Evolutionary conservation across 257 asterid species (phyloP), one percentile per base, ranked within the genome.

Genomic region (Thymus mandschuricus): DNA sequence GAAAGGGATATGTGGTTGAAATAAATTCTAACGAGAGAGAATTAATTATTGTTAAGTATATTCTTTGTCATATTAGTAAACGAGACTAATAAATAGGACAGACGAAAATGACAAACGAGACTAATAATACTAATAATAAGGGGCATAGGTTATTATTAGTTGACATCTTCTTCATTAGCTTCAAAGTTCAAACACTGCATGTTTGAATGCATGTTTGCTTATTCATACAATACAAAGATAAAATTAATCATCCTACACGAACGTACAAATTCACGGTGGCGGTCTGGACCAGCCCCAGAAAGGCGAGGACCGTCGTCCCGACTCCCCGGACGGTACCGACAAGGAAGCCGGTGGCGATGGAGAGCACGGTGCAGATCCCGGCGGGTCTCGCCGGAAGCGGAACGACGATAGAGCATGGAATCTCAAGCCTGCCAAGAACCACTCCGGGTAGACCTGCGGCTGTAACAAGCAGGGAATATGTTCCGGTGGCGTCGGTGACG

Each of bases 401-500:
- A 10, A 58, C 56, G 44, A 1, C 28, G 28, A 45, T 49, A 30
- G 5, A 8, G 13, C 74, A 69, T 57, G 59, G 58, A 9, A 57
- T 5, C 6, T 38, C 1, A 6, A 49, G 75, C 48, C 67, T 46
- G 15, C 21, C 21, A 21, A 31, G 57, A 3, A 28, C 0, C 0
- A 69, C 2, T 4, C 75, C 75, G 3, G 65, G 40, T 4, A 69
- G 29, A 30, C 41, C 41, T 38, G 41, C 41, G 6, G 57, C 35
- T 9, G 75, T 68, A 8, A 58, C 6, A 27, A 49, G 46, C 13
- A 70, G 46, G 60, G 40, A 59, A 1, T 45, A 58, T 21, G 12
- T 45, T 60, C 75, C 69, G 4, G 68, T 60, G 68, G 75, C 50
- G 66, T 70, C 45, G 51, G 68, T 70, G 68, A 21, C 3, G 75